phyloP scores from a whole-genome alignment of 805 yeast species.

The Zygosaccharomyces pseudorouxii region DNA sequence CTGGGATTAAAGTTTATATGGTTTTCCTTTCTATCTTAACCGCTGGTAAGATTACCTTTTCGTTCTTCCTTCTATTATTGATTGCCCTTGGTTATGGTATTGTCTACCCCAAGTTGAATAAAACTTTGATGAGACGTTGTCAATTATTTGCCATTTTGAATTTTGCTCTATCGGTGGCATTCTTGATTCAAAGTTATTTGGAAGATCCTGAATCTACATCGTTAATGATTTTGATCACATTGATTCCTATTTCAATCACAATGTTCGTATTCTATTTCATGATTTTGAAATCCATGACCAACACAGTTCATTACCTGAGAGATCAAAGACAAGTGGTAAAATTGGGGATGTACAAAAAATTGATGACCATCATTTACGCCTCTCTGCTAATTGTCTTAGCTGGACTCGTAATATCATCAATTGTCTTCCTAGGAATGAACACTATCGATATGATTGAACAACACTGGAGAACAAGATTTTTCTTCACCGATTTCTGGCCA shows the following conservation, averaged over 20 bases:
- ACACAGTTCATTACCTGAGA: constrained; percentile 66
- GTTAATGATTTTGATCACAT: constrained; percentile 49
- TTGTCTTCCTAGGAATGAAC: constrained; percentile 69
- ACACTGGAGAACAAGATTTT: constrained; percentile 90
- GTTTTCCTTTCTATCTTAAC: constrained; percentile 73
- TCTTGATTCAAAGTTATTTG: constrained; percentile 50
- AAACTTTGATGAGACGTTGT: constrained; percentile 67
- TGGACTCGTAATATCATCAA: constrained; percentile 66
- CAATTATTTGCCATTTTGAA: constrained; percentile 54
- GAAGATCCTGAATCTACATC: constrained; percentile 48
- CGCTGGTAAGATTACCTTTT: constrained; percentile 76
- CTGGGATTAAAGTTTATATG: constrained; percentile 68
- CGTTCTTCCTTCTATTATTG: constrained; percentile 79
- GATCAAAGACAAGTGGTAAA: constrained; percentile 91
- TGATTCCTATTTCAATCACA: constrained; percentile 68
- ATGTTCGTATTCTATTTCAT: constrained; percentile 69
- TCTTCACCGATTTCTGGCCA: constrained; percentile 92
- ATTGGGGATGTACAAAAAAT: constrained; percentile 74
- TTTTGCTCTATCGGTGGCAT: constrained; percentile 51
- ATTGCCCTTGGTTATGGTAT: constrained; percentile 93
- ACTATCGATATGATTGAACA: constrained; percentile 72
- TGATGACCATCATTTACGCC: constrained; percentile 68
- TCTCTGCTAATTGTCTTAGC: constrained; percentile 66
- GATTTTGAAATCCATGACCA: constrained; percentile 66
- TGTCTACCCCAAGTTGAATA: constrained; percentile 79